phyloP scores from a whole-genome alignment of 169 alveolate species.

The Cryptosporidium xiaoi region DNA sequence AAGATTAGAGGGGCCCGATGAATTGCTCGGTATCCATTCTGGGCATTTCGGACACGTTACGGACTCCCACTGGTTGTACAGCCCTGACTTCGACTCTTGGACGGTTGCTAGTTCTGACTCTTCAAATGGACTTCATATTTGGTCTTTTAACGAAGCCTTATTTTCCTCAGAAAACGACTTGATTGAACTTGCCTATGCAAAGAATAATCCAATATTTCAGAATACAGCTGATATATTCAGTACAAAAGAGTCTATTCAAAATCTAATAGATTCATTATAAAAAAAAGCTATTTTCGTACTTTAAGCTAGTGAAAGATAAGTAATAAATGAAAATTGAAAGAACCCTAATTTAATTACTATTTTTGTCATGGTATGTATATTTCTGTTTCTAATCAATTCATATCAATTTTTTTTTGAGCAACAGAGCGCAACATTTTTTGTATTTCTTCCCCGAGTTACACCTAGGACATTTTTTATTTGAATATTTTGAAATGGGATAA shows the following conservation, averaged over 20 bases:
- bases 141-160: conserved; percentile 62
- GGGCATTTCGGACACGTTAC: conserved; percentile 59
- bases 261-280: conserved; percentile 36
- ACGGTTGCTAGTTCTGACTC: conserved; percentile 59
- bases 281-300: not conserved
- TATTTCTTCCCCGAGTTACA: conserved; percentile 71
- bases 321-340: too few relatives aligned
- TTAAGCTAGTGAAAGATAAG: too few relatives aligned
- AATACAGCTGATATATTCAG: conserved; percentile 1
- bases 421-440: conserved; percentile 55
- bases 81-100: conserved; percentile 72
- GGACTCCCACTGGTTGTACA: conserved; percentile 64
- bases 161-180: conserved; percentile 68
- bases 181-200: conserved; percentile 39
- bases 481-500: conserved; percentile 60
- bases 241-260: conserved; percentile 41
- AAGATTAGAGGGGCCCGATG: conserved; percentile 53
- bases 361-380: not conserved
- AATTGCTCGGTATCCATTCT: conserved; percentile 64
- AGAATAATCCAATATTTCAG: not conserved
- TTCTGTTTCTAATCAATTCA: not conserved
- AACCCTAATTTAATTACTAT: not conserved
- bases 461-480: conserved; percentile 64
- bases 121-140: conserved; percentile 44
- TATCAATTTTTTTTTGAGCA: conserved; percentile 9